A percentile compares a stretch with the other conserved stretches of the same genome.
Conservation (phyloP, 225 moss, liverwort and hornwort genomes). For the Ulota crispa region DNA sequence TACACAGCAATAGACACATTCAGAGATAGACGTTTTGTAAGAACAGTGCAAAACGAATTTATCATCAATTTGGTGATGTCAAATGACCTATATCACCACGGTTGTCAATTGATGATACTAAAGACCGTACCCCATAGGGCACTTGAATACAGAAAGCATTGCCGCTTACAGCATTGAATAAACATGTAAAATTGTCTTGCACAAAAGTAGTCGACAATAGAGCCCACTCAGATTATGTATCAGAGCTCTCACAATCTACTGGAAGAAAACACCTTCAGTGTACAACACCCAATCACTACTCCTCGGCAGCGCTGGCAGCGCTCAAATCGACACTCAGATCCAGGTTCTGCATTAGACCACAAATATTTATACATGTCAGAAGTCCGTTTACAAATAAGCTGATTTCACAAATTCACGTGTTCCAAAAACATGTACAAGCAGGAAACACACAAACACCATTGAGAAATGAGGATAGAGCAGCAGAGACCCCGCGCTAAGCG, state of each 20-base stretch:
- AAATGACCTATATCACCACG: background rate
- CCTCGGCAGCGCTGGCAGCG: conserved; percentile 66
- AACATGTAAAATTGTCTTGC: conserved; percentile 24
- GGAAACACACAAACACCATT: background rate
- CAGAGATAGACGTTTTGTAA: background rate
- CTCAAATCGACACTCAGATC: conserved; percentile 74
- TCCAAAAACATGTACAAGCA: background rate
- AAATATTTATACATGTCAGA: background rate
- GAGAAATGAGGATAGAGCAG: background rate
- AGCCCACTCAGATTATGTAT: background rate
- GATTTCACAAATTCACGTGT: background rate
- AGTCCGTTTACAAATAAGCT: background rate
- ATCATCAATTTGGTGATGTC: conserved; percentile 17
- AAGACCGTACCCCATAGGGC: conserved; percentile 13
- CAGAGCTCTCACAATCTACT: conserved; percentile 20
- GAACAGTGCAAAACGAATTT: background rate
- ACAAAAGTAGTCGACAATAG: conserved; percentile 25
- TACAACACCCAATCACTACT: conserved; percentile 33
- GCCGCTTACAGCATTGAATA: conserved; percentile 10
- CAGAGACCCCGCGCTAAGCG: background rate
- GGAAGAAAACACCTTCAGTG: conserved; percentile 8
- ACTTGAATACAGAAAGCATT: conserved; percentile 13
- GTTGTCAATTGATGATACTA: background rate
- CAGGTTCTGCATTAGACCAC: conserved; percentile 43
- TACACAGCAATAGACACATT: background rate